phyloP scores from a whole-genome alignment of 495 filamentous ascomycete species.

The Penicillium turbatum region DNA sequence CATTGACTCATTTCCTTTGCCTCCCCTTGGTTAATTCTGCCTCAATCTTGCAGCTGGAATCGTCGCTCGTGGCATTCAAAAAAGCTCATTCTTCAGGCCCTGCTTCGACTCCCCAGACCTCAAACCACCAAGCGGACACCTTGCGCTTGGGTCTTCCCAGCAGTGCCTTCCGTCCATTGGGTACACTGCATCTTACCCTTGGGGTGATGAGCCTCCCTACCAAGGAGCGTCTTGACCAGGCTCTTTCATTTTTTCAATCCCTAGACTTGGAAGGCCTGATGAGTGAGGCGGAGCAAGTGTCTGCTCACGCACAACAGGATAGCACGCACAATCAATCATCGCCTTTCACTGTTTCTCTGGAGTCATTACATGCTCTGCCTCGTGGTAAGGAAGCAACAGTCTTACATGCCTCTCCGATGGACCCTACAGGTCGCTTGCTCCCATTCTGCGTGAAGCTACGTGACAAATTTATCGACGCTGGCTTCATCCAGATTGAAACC shows the following conservation, averaged over 20 bases:
- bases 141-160: conserved; percentile 41
- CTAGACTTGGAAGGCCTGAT: conserved; percentile 54
- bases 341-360: conserved; percentile 33
- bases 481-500: conserved; percentile 54
- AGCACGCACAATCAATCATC: background rate
- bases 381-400: conserved; percentile 41
- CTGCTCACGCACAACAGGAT: background rate
- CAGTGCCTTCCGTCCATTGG: conserved; percentile 69
- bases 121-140: conserved; percentile 16
- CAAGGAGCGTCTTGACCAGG: conserved; percentile 53
- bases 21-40: conserved; percentile 64
- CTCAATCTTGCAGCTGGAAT: conserved; percentile 60
- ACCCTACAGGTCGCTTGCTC: conserved; percentile 51
- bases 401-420: conserved; percentile 53
- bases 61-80: conserved; percentile 57
- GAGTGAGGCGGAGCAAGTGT: conserved; percentile 18
- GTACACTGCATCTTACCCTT: conserved; percentile 79
- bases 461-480: conserved; percentile 56
- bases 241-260: conserved; percentile 49
- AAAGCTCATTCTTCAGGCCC: conserved; percentile 42
- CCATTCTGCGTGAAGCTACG: conserved; percentile 61
- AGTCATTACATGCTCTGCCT: conserved; percentile 36
- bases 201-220: conserved; percentile 77
- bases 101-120: conserved; percentile 7
- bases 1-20: conserved; percentile 85